Evolutionary conservation across 345 rosid genomes (phyloP).

Genomic region (Eucalyptus erythrocorys): DNA sequence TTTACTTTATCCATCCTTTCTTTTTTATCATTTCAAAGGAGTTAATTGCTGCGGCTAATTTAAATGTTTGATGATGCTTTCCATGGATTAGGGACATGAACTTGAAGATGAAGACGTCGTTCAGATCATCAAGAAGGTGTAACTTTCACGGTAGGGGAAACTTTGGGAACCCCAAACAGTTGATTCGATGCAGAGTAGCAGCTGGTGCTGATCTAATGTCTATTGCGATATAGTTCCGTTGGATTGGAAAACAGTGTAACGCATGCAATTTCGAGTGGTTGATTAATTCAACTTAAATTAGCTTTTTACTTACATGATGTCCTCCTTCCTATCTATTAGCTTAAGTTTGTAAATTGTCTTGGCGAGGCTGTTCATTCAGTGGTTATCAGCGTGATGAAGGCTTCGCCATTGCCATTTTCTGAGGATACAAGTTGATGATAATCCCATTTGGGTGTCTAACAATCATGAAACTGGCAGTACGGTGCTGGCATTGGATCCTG

Average conservation of each 20-base stretch:
- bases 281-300: background rate
- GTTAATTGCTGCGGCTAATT: background rate
- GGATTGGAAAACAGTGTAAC: background rate
- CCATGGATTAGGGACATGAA: slow-evolving; percentile 68
- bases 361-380: background rate
- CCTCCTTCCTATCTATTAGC: background rate
- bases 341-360: background rate
- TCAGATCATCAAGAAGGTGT: slow-evolving; percentile 90
- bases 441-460: background rate
- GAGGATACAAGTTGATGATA: background rate
- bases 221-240: background rate
- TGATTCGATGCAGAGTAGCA: background rate
- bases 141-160: background rate
- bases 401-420: background rate
- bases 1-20: background rate
- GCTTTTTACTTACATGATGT: background rate
- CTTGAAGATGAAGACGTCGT: slow-evolving; percentile 99
- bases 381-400: background rate
- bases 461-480: background rate
- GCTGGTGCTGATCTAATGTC: background rate
- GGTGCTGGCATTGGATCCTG: background rate
- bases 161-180: background rate
- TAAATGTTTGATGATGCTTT: background rate
- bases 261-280: background rate
- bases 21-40: background rate